phyloP scores from a whole-genome alignment of 2,329 filamentous ascomycete species.

The Colletotrichum sp. region DNA sequence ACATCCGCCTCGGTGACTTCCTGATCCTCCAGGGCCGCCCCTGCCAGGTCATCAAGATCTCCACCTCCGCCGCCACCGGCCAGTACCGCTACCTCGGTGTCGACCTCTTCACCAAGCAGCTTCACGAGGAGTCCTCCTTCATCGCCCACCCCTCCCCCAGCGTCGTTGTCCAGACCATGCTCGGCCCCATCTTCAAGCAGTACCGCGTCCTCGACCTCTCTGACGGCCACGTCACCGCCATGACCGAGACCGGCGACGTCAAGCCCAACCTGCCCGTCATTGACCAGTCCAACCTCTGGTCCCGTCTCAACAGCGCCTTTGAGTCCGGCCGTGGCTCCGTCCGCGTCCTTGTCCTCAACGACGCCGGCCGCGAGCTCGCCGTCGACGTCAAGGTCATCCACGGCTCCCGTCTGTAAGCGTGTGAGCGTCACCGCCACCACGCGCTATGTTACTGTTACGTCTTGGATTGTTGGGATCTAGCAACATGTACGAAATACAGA shows the following conservation, averaged over 20 bases:
- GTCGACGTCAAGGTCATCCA: constrained; percentile 99
- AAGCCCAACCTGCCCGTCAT: constrained; percentile 94
- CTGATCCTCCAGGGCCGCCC: constrained; percentile 98
- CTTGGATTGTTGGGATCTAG: constrained; percentile 30
- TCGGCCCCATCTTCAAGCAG: constrained; percentile 99
- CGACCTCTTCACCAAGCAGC: constrained; percentile 99
- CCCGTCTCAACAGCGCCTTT: constrained; percentile 82
- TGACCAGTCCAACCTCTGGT: constrained; percentile 90
- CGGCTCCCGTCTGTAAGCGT: constrained; percentile 67
- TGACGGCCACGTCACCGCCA: constrained; percentile 86
- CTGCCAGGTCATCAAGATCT: constrained; percentile 99
- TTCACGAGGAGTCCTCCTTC: constrained; percentile 98
- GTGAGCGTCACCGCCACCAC: neutral
- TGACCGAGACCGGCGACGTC: constrained; percentile 99
- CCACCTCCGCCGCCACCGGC: constrained; percentile 94
- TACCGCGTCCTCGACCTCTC: constrained; percentile 99
- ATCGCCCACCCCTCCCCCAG: constrained; percentile 96
- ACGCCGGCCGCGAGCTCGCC: constrained; percentile 90
- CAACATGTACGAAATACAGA: constrained; percentile 21
- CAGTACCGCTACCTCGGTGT: constrained; percentile 99
- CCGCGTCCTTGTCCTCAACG: constrained; percentile 93
- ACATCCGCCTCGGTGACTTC: constrained; percentile 98
- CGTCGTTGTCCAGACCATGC: constrained; percentile 99
- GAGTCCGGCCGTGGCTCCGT: constrained; percentile 92
- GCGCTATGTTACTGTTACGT: neutral